These are phyloP conservation scores for Suillus discolor DNA, from an alignment of 768 basidiomycete genomes.

Conservation along the genomic window DNA sequence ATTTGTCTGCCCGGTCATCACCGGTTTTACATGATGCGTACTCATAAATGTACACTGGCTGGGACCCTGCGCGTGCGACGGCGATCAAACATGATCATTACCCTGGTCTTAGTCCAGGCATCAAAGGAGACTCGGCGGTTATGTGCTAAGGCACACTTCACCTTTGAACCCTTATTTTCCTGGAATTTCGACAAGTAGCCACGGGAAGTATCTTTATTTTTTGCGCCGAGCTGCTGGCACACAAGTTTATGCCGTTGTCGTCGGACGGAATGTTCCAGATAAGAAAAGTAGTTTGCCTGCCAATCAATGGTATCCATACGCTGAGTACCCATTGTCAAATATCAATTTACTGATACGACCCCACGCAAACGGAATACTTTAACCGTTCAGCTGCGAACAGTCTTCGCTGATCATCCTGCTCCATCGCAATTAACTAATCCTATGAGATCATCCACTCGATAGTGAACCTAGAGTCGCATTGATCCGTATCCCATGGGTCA, in stretches of 20 bases:
- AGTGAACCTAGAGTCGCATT: not conserved
- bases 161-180: not conserved
- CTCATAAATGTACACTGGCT: not conserved
- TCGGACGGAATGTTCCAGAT: not conserved
- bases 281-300: not conserved
- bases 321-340: not conserved
- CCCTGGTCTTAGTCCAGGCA: not conserved
- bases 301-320: not conserved
- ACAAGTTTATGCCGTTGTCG: not conserved
- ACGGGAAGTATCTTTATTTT: not conserved
- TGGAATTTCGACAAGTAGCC: not conserved
- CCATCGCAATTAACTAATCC: not conserved
- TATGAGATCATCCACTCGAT: not conserved
- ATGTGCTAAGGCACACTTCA: not conserved
- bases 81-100: not conserved
- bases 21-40: not conserved
- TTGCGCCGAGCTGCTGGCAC: not conserved
- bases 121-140: not conserved
- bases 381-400: not conserved
- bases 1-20: not conserved
- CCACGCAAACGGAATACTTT: not conserved
- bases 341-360: not conserved
- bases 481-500: not conserved
- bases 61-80: not conserved
- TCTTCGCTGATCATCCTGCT: not conserved